Evolutionary conservation across 495 filamentous ascomycete species (phyloP).

Genomic region (Penicillium robsamsonii): DNA sequence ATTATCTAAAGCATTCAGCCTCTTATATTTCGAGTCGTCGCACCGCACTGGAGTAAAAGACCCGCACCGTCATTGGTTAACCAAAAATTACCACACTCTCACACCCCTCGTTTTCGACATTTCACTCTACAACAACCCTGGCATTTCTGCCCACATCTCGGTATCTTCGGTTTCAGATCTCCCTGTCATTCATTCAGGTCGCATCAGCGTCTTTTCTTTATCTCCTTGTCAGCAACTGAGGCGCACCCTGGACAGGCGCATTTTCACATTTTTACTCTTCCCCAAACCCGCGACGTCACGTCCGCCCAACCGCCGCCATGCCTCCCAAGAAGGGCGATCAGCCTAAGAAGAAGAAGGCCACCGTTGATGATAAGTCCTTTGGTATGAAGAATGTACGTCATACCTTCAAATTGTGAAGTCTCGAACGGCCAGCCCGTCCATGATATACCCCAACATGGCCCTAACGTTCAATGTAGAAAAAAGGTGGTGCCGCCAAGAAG

Average conservation of each 20-base stretch:
- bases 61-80: slow-evolving; percentile 29
- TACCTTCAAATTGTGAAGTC: not conserved
- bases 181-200: slow-evolving; percentile 18
- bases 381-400: slow-evolving; percentile 91
- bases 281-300: slow-evolving; percentile 11
- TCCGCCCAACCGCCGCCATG: slow-evolving; percentile 59
- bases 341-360: slow-evolving; percentile 69
- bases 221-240: slow-evolving; percentile 5
- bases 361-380: slow-evolving; percentile 86
- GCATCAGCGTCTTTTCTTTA: slow-evolving; percentile 22
- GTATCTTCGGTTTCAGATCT: slow-evolving; percentile 3
- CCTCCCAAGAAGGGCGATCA: slow-evolving; percentile 75
- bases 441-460: slow-evolving; percentile 11
- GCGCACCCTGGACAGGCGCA: slow-evolving; percentile 24
- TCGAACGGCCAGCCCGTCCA: slow-evolving; percentile 14
- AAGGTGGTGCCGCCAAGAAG: slow-evolving; percentile 84
- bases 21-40: not conserved
- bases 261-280: slow-evolving; percentile 23
- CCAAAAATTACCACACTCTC: slow-evolving; percentile 28
- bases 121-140: slow-evolving; percentile 17
- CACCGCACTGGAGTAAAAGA: slow-evolving; percentile 17
- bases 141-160: slow-evolving; percentile 8
- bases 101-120: slow-evolving; percentile 31
- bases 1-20: not conserved
- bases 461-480: slow-evolving; percentile 61